phyloP scores from a whole-genome alignment of 495 filamentous ascomycete species.

The Aspergillus sparsus region DNA sequence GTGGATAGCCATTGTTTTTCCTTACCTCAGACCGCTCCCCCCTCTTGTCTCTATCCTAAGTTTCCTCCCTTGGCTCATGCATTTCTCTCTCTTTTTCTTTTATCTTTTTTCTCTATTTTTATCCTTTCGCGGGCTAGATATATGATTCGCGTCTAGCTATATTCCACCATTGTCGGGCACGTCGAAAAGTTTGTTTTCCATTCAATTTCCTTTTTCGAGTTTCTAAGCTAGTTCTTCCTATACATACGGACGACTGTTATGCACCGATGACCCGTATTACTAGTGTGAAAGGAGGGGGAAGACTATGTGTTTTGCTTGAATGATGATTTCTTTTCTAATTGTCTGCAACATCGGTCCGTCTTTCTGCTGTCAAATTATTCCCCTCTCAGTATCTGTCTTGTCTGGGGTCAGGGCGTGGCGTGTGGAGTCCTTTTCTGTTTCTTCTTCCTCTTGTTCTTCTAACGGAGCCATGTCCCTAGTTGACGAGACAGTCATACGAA shows the following conservation, averaged over 20 bases:
- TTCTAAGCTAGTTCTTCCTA: slow-evolving; percentile 44
- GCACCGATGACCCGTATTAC: slow-evolving; percentile 45
- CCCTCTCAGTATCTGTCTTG: slow-evolving; percentile 27
- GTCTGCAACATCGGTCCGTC: slow-evolving; percentile 16
- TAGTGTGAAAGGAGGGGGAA: slow-evolving; percentile 38
- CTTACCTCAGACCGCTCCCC: slow-evolving; percentile 28
- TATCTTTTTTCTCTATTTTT: slow-evolving; percentile 14
- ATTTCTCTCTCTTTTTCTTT: neutral
- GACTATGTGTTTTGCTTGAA: slow-evolving; percentile 28
- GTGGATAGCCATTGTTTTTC: slow-evolving; percentile 29
- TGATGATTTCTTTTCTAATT: slow-evolving; percentile 16
- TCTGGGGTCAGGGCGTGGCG: slow-evolving; percentile 31
- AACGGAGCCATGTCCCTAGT: slow-evolving; percentile 29
- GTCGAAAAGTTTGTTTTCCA: slow-evolving; percentile 46
- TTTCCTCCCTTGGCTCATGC: slow-evolving; percentile 17
- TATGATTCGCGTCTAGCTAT: slow-evolving; percentile 40
- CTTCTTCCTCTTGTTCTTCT: slow-evolving; percentile 30
- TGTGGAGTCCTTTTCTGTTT: slow-evolving; percentile 32
- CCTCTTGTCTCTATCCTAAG: slow-evolving; percentile 11
- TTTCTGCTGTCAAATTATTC: slow-evolving; percentile 18
- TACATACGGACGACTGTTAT: slow-evolving; percentile 40
- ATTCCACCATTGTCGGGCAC: slow-evolving; percentile 40
- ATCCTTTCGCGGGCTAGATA: slow-evolving; percentile 32
- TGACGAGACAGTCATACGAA: slow-evolving; percentile 33
- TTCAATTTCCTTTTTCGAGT: slow-evolving; percentile 29